phyloP scores from a whole-genome alignment of 169 alveolate species.

The Plasmodium cynomolgi region DNA sequence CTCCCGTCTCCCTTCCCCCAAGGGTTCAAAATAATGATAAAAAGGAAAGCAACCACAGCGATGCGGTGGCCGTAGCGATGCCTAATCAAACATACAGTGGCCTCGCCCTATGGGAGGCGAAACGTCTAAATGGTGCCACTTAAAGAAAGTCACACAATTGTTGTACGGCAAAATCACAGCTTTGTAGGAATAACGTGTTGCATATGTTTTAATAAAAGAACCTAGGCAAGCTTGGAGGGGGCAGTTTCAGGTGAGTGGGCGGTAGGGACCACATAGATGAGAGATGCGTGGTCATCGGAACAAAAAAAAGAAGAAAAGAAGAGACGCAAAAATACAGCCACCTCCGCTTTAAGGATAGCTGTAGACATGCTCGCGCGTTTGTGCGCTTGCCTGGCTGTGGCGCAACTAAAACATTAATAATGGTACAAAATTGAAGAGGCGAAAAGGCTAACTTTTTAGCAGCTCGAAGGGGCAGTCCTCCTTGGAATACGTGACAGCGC shows the following conservation, averaged over 20 bases:
- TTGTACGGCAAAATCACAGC: not conserved
- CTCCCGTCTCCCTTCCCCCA: not conserved
- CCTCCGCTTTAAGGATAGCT: not conserved
- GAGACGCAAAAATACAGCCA: not conserved
- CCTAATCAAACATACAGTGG: not conserved
- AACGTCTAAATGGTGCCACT: not conserved
- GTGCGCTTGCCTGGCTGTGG: not conserved
- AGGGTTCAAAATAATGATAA: not conserved
- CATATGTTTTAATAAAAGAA: not conserved
- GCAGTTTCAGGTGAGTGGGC: not conserved
- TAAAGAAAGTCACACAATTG: not conserved
- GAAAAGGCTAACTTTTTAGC: not conserved
- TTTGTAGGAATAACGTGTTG: not conserved
- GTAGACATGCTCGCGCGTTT: not conserved
- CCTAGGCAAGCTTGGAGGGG: not conserved
- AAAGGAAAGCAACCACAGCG: not conserved
- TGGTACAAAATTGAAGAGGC: not conserved
- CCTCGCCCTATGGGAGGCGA: not conserved
- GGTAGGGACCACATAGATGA: not conserved
- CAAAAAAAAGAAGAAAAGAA: not conserved
- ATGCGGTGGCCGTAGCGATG: not conserved
- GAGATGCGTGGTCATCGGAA: not conserved
- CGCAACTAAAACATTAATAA: not conserved
- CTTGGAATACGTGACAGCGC: conserved; percentile 66
- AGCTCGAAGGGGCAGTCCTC: conserved; percentile 66